These are phyloP conservation scores for Starmerella bombi DNA, from an alignment of 805 yeast species.

Conservation along the genomic window DNA sequence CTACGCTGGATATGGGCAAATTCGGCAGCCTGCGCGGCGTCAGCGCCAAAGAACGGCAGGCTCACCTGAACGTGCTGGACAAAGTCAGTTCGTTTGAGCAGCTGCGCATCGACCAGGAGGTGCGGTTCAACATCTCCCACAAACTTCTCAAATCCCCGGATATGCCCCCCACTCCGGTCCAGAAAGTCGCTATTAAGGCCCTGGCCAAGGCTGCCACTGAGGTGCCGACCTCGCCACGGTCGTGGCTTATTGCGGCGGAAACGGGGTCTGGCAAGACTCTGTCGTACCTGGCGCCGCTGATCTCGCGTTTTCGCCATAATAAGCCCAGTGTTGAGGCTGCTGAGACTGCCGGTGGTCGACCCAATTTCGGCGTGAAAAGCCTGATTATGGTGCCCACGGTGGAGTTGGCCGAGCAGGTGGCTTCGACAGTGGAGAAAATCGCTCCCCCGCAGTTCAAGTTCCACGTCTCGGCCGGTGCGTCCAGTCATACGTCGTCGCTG, in stretches of 20 bases:
- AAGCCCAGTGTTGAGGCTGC: constrained; percentile 24
- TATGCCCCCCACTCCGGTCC: constrained; percentile 61
- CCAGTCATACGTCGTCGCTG: constrained; percentile 14
- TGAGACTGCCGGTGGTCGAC: background rate
- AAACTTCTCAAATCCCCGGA: constrained; percentile 32
- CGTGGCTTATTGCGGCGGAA: constrained; percentile 81
- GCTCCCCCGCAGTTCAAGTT: constrained; percentile 11
- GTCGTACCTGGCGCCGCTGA: constrained; percentile 69
- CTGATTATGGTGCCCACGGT: constrained; percentile 80
- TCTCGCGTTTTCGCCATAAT: constrained; percentile 50
- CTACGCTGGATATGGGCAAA: constrained; percentile 26
- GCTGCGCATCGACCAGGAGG: constrained; percentile 51
- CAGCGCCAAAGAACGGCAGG: constrained; percentile 20
- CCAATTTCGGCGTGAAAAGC: constrained; percentile 29
- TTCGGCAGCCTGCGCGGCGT: constrained; percentile 24
- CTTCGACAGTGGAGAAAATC: constrained; percentile 28
- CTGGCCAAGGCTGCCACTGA: constrained; percentile 28
- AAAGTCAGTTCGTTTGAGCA: constrained; percentile 54
- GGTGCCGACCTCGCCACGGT: constrained; percentile 32
- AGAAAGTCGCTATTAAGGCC: constrained; percentile 55
- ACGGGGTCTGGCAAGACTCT: constrained; percentile 96
- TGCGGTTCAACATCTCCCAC: constrained; percentile 45
- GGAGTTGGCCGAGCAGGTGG: constrained; percentile 75
- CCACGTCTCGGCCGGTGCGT: constrained; percentile 8
- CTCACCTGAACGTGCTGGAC: constrained; percentile 30